phyloP scores from a whole-genome alignment of 805 yeast species.

The Scheffersomyces coipomensis region DNA sequence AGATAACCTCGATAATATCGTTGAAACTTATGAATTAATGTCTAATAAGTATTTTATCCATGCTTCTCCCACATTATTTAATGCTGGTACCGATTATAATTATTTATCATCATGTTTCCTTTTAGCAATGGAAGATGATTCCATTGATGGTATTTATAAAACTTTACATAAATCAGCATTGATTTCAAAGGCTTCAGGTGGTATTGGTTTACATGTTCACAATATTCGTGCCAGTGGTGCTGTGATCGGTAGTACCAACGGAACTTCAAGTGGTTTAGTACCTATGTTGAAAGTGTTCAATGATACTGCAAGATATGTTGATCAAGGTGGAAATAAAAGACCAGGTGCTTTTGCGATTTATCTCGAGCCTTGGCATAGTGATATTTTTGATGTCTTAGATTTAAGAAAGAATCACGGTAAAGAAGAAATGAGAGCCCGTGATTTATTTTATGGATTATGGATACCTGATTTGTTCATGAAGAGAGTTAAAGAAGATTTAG shows the following conservation, averaged over 20 bases:
- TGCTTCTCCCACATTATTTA: slow-evolving; percentile 93
- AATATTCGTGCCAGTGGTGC: slow-evolving; percentile 86
- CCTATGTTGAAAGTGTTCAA: slow-evolving; percentile 97
- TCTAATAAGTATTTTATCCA: slow-evolving; percentile 85
- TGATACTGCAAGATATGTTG: slow-evolving; percentile 95
- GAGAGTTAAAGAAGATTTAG: slow-evolving; percentile 72
- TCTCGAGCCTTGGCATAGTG: slow-evolving; percentile 97
- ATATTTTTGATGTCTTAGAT: slow-evolving; percentile 81
- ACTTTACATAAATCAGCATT: slow-evolving; percentile 86
- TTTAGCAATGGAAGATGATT: slow-evolving; percentile 88
- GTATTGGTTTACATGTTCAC: slow-evolving; percentile 87
- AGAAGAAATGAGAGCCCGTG: slow-evolving; percentile 91
- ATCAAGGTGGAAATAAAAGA: slow-evolving; percentile 97
- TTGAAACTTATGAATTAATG: slow-evolving; percentile 87
- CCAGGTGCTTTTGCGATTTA: slow-evolving; percentile 97
- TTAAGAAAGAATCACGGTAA: slow-evolving; percentile 92
- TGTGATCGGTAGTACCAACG: slow-evolving; percentile 87
- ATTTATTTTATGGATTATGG: slow-evolving; percentile 92
- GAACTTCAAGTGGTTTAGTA: slow-evolving; percentile 86
- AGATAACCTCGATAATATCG: slow-evolving; percentile 55
- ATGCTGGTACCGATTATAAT: slow-evolving; percentile 85
- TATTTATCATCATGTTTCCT: slow-evolving; percentile 91
- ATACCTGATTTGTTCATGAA: slow-evolving; percentile 92
- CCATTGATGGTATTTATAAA: slow-evolving; percentile 91
- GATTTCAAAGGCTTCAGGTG: slow-evolving; percentile 94